Percentiles rank a stretch among this genome's conserved stretches.
Conservation (phyloP, 202 grass and related monocot genomes). For the Carex arenaria region DNA sequence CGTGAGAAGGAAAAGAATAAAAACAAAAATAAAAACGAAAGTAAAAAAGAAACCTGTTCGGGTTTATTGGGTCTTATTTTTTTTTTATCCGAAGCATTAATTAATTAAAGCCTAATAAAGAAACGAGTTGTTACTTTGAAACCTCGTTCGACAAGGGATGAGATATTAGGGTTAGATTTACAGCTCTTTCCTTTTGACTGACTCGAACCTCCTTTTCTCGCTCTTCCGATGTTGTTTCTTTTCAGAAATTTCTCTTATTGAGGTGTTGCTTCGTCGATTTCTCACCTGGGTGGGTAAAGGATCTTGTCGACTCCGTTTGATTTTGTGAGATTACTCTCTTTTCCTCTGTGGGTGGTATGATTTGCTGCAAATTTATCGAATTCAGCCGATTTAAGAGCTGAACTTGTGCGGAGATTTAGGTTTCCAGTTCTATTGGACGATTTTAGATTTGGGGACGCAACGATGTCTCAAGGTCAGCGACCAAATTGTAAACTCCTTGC, state of each 20-base stretch:
- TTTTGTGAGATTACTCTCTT: conserved; percentile 41
- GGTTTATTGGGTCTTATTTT: conserved; percentile 15
- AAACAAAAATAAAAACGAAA: conserved; percentile 8
- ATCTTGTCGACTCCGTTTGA: conserved; percentile 42
- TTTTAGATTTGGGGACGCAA: neutral
- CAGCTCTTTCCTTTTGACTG: conserved; percentile 14
- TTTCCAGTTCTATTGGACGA: conserved; percentile 16
- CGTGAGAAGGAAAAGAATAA: conserved; percentile 8
- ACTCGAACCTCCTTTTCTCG: neutral
- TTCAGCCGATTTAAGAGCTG: conserved; percentile 32
- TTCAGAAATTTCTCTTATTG: conserved; percentile 14
- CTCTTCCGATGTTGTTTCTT: conserved; percentile 25
- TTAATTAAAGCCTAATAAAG: conserved; percentile 23
- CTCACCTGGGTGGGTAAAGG: conserved; percentile 30
- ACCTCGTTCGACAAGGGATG: neutral
- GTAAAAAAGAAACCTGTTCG: conserved; percentile 16
- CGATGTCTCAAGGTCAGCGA: conserved; percentile 77
- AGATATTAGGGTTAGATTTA: conserved; percentile 29
- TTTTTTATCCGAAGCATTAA: neutral
- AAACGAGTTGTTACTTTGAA: conserved; percentile 2
- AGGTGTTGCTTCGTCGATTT: conserved; percentile 21
- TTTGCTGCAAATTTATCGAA: conserved; percentile 33
- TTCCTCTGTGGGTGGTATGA: neutral
- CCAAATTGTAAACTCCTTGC: conserved; percentile 75
- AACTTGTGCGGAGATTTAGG: conserved; percentile 6